Evolutionary conservation across 352 stramenopile species (phyloP), one percentile per base, ranked within the genome.

Genomic region (Phytophthora melonis): DNA sequence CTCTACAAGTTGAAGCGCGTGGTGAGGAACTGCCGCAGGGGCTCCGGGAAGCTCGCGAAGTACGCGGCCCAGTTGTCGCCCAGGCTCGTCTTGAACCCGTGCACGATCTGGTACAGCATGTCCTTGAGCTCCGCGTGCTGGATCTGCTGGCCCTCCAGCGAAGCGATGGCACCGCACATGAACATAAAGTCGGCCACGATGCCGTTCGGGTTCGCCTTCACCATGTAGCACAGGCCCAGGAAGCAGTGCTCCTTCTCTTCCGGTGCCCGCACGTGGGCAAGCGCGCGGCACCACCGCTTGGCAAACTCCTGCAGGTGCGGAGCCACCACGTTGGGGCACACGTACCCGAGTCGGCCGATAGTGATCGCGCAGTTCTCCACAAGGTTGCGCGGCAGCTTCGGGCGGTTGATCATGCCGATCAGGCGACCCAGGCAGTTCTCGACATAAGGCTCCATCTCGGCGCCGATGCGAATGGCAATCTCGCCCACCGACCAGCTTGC

Each of bases 211-310:
- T 98, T 97, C 30, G 92, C 80, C 79, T 97, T 93, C 63, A 98
- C 89, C 82, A 98, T 94, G 76, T 97, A 95, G 79, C 92, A 97
- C 6, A 98, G 76, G 0, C 92, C 92, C 49, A 96, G 63, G 55
- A 98, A 98, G 67, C 89, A 96, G 68, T 96, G 88, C 73, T 98
- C 92, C 74, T 97, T 97, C 76, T 98, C 92, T 64, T 93, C 86
- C 0, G 78, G 87, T 13, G 94, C 88, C 18, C 90, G 83, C 50
- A 98, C 86, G 65, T 96, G 88, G 13, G 87, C 88, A 36, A 98
- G 83, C 23, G 90, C 90, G 47, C 89, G 85, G 77, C 91, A 98
- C 92, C 92, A 98, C 49, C 82, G 87, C 81, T 93, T 94, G 32
- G 90, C 90, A 74, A 97, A 98, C 27, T 96, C 90, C 36, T 86